Base-by-base conservation (phyloP, 2,329 filamentous ascomycete species). In the Nemania diffusa region DNA sequence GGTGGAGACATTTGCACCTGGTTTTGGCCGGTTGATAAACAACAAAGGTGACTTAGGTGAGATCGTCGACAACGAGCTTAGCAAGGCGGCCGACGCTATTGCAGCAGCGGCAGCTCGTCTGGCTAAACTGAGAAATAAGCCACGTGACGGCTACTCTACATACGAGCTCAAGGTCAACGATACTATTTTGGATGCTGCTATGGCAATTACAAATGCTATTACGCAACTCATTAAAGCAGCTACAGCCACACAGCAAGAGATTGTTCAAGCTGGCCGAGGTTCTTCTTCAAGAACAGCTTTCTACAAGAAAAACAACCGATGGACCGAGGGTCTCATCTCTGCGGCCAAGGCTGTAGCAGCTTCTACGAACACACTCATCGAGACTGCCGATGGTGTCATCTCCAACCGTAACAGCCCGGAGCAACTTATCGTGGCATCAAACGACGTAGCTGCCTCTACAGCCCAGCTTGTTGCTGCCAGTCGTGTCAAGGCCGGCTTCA, bases 291-390 rank as follows among this genome's bases (percentile, higher is more conserved):
- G 91, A 65, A 97, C 94, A 1, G 94, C 94, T 26, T 99, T 99
- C 81, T 99, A 99, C 90, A 98, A 98, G 87, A 98, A 98, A 85
- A 97, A 99, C 87, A 99, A 98, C 82, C 89, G 96, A 59, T 99
- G 96, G 96, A 99, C 96, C 0, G 96, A 99, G 78, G 96, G 96
- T 55, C 89, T 99, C 68, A 97, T 99, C 78, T 97, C 93, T 42
- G 96, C 96, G 0, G 95, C 96, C 71, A 99, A 99, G 83, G 96
- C 96, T 0, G 96, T 99, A 20, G 96, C 96, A 2, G 87, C 88
- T 1, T 97, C 94, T 17, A 99, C 96, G 11, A 98, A 97, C 82
- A 96, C 91, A 48, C 88, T 99, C 73, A 99, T 99, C 76, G 96
- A 99, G 85, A 99, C 96, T 6, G 96, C 96, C 0, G 96, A 99